Percentiles rank a stretch among this genome's conserved stretches.
Conservation (phyloP, 495 filamentous ascomycete species). For the Hypoxylon trugodes region DNA sequence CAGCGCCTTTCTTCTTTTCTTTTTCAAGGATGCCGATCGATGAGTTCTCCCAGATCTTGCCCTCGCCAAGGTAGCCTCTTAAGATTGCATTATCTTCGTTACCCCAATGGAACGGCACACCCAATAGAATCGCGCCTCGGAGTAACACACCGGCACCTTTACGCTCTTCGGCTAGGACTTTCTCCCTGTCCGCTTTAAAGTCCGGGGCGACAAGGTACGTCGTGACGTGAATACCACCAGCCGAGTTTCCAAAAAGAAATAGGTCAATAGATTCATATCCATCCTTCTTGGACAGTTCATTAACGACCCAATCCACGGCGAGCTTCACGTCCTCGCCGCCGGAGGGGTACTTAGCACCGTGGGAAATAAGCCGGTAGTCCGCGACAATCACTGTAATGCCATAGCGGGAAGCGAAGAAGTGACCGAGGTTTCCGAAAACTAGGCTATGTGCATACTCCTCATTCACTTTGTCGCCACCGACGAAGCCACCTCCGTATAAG, state of each 20-base stretch:
- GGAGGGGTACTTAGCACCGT: conserved; percentile 50
- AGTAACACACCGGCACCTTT: conserved; percentile 40
- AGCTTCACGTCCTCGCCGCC: conserved; percentile 51
- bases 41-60: conserved; percentile 39
- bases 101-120: conserved; percentile 51
- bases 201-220: conserved; percentile 47
- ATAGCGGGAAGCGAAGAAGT: conserved; percentile 50
- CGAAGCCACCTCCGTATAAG: conserved; percentile 55
- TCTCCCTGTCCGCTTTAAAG: conserved; percentile 42
- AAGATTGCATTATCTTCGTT: conserved; percentile 32
- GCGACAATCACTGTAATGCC: conserved; percentile 50
- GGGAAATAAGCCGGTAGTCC: conserved; percentile 52
- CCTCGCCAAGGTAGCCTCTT: conserved; percentile 43
- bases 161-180: conserved; percentile 16
- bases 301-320: conserved; percentile 49
- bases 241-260: conserved; percentile 54
- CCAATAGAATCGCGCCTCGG: conserved; percentile 45
- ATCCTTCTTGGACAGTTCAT: conserved; percentile 21
- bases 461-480: conserved; percentile 44
- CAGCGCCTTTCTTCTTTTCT: conserved; percentile 34
- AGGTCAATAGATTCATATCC: conserved; percentile 45
- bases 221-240: conserved; percentile 51
- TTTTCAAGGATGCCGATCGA: conserved; percentile 43
- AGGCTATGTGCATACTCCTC: conserved; percentile 42
- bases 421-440: conserved; percentile 50